phyloP scores from a whole-genome alignment of 306 rosid species.

The Malus sylvestris region DNA sequence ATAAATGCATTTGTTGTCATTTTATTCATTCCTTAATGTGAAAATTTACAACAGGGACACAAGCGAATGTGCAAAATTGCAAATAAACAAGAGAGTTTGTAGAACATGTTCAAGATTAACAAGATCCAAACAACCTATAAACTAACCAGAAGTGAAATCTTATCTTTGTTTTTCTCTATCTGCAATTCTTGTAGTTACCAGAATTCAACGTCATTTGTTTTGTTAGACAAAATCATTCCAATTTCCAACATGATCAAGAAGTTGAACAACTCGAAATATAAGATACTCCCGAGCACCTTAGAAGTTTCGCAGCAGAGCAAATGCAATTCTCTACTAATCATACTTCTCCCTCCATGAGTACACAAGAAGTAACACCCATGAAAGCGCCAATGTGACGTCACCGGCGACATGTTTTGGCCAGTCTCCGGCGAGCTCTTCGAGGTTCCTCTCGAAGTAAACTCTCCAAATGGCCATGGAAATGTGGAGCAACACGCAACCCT shows the following conservation, averaged over 20 bases:
- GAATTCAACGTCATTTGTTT: not conserved
- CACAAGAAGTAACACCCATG: slow-evolving; percentile 73
- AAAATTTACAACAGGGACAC: not conserved
- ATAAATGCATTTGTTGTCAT: not conserved
- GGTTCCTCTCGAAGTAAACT: slow-evolving; percentile 51
- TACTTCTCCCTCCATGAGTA: slow-evolving; percentile 84
- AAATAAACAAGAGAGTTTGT: not conserved
- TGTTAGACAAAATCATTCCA: not conserved
- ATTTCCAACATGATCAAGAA: not conserved
- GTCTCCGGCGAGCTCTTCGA: slow-evolving; percentile 57
- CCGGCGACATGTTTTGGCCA: slow-evolving; percentile 76
- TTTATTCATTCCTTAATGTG: not conserved
- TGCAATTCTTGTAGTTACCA: not conserved
- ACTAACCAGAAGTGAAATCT: not conserved
- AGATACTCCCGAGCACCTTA: not conserved
- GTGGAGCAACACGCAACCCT: slow-evolving; percentile 79
- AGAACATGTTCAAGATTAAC: not conserved
- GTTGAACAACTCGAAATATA: not conserved
- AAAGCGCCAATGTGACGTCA: slow-evolving; percentile 63
- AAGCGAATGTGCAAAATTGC: not conserved
- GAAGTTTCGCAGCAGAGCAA: not conserved
- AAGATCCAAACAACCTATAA: not conserved
- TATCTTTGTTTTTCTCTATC: not conserved
- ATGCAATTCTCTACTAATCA: slow-evolving; percentile 31
- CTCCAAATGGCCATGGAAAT: slow-evolving; percentile 84